These are phyloP conservation scores for Skeletonema marinoi DNA, from an alignment of 108 stramenopile species.

Conservation along the genomic window DNA sequence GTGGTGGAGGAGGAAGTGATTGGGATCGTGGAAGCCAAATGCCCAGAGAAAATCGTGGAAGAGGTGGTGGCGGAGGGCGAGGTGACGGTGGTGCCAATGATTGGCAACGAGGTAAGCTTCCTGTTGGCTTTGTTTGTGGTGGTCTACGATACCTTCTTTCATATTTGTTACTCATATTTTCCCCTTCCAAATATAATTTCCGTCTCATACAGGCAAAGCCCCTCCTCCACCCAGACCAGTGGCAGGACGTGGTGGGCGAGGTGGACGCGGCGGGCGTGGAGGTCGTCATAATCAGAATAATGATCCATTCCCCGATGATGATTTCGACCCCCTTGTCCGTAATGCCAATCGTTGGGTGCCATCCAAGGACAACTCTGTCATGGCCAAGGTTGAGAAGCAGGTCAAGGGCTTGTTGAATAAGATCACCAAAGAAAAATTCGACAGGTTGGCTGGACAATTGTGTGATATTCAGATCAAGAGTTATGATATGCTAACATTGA, in stretches of 20 bases:
- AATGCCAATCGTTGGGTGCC: conserved; percentile 81
- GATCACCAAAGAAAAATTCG: conserved; percentile 93
- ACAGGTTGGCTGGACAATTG: conserved; percentile 74
- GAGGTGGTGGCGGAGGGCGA: conserved; percentile 24
- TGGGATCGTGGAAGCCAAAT: conserved; percentile 19
- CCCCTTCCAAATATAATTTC: too few relatives aligned
- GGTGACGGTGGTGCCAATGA: conserved; percentile 8
- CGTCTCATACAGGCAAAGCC: conserved; percentile 12
- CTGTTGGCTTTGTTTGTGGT: background rate
- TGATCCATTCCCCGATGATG: conserved; percentile 23
- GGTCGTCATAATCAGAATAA: conserved; percentile 3
- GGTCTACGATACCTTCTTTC: background rate
- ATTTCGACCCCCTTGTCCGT: conserved; percentile 65
- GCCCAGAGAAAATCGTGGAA: conserved; percentile 6
- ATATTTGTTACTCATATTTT: background rate
- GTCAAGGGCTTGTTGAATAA: conserved; percentile 91
- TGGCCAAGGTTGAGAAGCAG: conserved; percentile 77
- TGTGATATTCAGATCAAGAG: conserved; percentile 76
- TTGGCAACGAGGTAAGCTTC: conserved; percentile 18
- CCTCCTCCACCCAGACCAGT: conserved; percentile 32
- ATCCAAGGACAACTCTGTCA: conserved; percentile 57
- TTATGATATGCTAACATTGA: conserved; percentile 78
- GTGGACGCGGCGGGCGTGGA: conserved; percentile 25
- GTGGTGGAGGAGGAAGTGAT: conserved; percentile 26
- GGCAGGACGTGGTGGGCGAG: conserved; percentile 14